Evolutionary conservation across 2,329 filamentous ascomycete species (phyloP).

Genomic region (Penicillium sclerotiorum): DNA sequence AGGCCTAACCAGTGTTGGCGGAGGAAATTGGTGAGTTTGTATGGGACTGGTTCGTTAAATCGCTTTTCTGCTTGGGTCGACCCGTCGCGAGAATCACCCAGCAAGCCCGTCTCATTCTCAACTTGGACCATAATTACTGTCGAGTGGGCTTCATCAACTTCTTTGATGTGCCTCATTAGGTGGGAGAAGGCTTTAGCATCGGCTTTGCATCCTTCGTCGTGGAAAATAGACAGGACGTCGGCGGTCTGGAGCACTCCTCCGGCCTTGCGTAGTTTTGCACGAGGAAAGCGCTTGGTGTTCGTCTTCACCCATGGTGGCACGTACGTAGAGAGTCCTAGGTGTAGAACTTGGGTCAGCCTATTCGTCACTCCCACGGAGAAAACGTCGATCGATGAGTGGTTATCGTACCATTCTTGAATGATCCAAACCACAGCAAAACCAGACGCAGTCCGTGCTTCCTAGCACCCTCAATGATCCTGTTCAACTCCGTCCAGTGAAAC

Average conservation of each 20-base stretch:
- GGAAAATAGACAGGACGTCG: constrained; percentile 43
- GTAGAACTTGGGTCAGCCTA: not conserved
- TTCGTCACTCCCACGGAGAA: too few relatives aligned
- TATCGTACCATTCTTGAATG: constrained; percentile 49
- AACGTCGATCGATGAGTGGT: constrained; percentile 10
- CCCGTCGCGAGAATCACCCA: constrained; percentile 56
- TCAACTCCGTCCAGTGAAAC: constrained; percentile 49
- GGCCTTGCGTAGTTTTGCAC: constrained; percentile 17
- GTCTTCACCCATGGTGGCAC: constrained; percentile 42
- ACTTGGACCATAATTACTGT: constrained; percentile 62
- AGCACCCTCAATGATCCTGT: constrained; percentile 43
- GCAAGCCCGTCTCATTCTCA: constrained; percentile 58
- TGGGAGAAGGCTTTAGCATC: constrained; percentile 45
- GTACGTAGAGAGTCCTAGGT: constrained; percentile 39
- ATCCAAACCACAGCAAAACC: constrained; percentile 52
- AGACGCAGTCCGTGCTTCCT: constrained; percentile 42
- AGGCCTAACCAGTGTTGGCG: constrained; percentile 10
- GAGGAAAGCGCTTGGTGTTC: constrained; percentile 27
- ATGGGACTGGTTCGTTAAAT: constrained; percentile 44
- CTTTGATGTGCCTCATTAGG: constrained; percentile 45
- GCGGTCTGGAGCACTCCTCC: constrained; percentile 33
- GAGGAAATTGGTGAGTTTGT: constrained; percentile 38
- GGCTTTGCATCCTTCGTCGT: constrained; percentile 36
- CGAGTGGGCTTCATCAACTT: constrained; percentile 49
- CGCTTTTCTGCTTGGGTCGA: constrained; percentile 44